Base-by-base conservation (phyloP, 768 basidiomycete genomes). In the Boletus rex-veris region DNA sequence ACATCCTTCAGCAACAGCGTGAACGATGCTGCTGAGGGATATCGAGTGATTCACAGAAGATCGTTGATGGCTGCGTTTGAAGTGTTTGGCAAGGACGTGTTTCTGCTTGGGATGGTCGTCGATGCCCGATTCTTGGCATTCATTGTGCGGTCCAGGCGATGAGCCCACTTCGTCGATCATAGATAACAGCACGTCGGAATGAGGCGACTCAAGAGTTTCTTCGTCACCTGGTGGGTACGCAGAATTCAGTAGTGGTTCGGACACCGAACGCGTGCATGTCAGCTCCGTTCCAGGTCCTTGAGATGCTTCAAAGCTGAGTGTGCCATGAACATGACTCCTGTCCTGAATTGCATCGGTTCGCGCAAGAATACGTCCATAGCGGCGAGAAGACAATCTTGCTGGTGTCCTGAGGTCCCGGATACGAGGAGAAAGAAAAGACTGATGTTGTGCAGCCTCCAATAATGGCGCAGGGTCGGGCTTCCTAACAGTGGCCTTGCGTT, bases 401-500 rank as follows among this genome's bases (percentile, higher is more conserved):
- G 53, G 52, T 3, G 54, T 55, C 46, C 48, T 55, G 37, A 64
- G 24, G 36, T 54, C 52, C 21, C 28, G 53, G 15, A 61, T 53
- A n/a, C 62, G 57, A 31, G 65, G 64, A n/a, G 59, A 65, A 46
- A 65, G 65, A 26, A 55, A 48, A 1, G 28, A 30, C 24, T 50
- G 45, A 1, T 58, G 52, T 14, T 53, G 55, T 24, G 18, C 4
- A n/a, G 41, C 21, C 8, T 50, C 45, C 10, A 28, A 44, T 2
- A 16, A 31, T 24, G 33, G 50, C 15, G 1, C 35, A 11, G 41
- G 39, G 10, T 59, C 59, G 0, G 44, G 39, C 16, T 58, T 46
- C 53, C 53, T 64, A 15, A 67, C 42, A 7, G 64, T 65, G 26
- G 64, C 64, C 26, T 61, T 67, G 43, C 64, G 64, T 24, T 68